Base-by-base conservation (phyloP, 164 flowering plant genomes). In the Liriodendron chinense region DNA sequence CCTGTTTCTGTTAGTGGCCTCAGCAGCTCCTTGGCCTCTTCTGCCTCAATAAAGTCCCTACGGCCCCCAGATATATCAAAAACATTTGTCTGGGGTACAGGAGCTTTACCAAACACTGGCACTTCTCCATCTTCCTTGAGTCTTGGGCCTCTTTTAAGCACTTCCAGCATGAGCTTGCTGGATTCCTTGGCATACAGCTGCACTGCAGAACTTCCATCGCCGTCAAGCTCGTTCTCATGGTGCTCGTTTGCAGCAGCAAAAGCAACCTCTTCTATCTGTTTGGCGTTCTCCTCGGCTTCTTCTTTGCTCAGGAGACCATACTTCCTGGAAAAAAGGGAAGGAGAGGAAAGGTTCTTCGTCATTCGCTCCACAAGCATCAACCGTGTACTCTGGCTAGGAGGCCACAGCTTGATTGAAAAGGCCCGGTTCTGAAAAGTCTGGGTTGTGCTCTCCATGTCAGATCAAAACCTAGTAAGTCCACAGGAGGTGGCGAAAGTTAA, bases 111-210 rank as follows among this genome's bases (percentile, higher is more conserved):
- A 28, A 86, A 47, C 50, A 26, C 23, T 20, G 66, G 49, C n/a
- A 20, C 79, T 14, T 77, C 86, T 22, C 67, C 73, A 47, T 74
- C 80, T 63, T 78, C 85, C 75, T 78, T 79, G 2, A 14, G 78
- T 69, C 62, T 68, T 13, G 88, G 85, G 0, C 90, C 94, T 74
- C 81, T 84, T 83, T 94, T 94, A 47, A 96, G 89, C 75, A 86
- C 90, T 71, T 90, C 97, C 74, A 96, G 78, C 67, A 92, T 83
- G 20, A 87, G 94, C 78, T 87, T 91, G 75, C 98, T 94, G 79
- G 93, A 92, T 75, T 94, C 98, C 80, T 80, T 89, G 68, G 99
- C 99, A 85, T 96, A 96, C 61, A 89, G 88, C 82, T 96, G 99
- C 67, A 94, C 96, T 12, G 97, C 98, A 71, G 96, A 91, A 72